Percentiles rank a stretch among this genome's conserved stretches.
phyloP scores from a whole-genome alignment of 2,329 filamentous ascomycete genomes.

The Magnaporthiopsis incrustans region DNA sequence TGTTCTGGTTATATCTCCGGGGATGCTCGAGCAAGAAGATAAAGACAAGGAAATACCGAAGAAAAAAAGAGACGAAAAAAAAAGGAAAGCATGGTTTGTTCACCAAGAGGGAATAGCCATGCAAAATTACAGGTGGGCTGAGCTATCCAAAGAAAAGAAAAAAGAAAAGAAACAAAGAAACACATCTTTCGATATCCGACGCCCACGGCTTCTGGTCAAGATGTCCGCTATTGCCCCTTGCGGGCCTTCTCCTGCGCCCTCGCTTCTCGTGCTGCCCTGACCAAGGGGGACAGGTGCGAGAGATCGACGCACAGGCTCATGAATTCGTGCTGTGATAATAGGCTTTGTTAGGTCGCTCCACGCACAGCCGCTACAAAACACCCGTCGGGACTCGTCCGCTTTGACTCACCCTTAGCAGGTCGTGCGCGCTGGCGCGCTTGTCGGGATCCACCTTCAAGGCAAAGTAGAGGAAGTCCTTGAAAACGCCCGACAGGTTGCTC shows the following conservation, averaged over 20 bases:
- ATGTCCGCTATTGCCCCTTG: slow-evolving; percentile 40
- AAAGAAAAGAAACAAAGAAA: too few relatives aligned
- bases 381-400: slow-evolving; percentile 19
- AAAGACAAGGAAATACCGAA: not conserved
- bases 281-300: slow-evolving; percentile 73
- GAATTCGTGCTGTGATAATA: slow-evolving; percentile 58
- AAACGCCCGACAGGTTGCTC: slow-evolving; percentile 68
- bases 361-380: not conserved
- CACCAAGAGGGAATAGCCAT: not conserved
- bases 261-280: slow-evolving; percentile 76
- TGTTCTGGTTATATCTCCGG: not conserved
- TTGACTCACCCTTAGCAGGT: slow-evolving; percentile 74
- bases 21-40: not conserved
- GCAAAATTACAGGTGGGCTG: not conserved
- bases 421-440: slow-evolving; percentile 90
- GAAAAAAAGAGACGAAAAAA: not conserved
- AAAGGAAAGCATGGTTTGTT: not conserved
- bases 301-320: slow-evolving; percentile 70
- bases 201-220: not conserved
- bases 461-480: slow-evolving; percentile 86
- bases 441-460: slow-evolving; percentile 95
- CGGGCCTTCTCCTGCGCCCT: slow-evolving; percentile 77
- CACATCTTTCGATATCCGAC: not conserved
- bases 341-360: slow-evolving; percentile 13
- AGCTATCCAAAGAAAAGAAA: not conserved